A percentile compares a stretch with the other conserved stretches of the same genome.
These are phyloP conservation scores for Diplocarpon mali DNA, from an alignment of 2,329 filamentous ascomycete species.

Conservation along the genomic window DNA sequence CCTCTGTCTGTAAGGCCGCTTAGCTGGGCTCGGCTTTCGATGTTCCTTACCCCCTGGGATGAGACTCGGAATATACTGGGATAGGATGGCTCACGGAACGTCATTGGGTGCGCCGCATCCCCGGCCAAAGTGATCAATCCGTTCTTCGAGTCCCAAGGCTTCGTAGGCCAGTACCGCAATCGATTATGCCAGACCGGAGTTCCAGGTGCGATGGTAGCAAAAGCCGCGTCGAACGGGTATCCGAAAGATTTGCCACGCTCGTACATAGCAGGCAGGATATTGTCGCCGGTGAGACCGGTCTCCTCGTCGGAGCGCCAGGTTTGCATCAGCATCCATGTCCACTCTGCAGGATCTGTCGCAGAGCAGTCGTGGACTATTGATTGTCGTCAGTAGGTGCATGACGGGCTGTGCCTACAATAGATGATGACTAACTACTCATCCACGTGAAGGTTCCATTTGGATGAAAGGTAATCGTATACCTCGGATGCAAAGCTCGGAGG, in stretches of 20 bases:
- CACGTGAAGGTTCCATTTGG: slow-evolving; percentile 27
- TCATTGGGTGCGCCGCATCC: slow-evolving; percentile 49
- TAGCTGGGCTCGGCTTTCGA: neutral
- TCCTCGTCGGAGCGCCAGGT: slow-evolving; percentile 15
- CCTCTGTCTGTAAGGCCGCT: slow-evolving; percentile 27
- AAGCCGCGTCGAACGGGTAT: slow-evolving; percentile 21
- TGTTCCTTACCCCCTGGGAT: no score
- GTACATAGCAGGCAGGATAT: slow-evolving; percentile 8
- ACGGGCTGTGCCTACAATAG: neutral
- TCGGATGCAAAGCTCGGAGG: slow-evolving; percentile 41
- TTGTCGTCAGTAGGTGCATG: no score
- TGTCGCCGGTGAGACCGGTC: slow-evolving; percentile 9
- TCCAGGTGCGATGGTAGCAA: slow-evolving; percentile 20
- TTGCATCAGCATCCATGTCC: slow-evolving; percentile 20
- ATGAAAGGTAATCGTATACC: slow-evolving; percentile 37
- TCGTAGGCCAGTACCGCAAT: slow-evolving; percentile 26
- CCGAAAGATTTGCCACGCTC: slow-evolving; percentile 12
- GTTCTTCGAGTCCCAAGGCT: slow-evolving; percentile 32
- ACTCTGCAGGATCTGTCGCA: slow-evolving; percentile 14
- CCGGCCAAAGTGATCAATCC: slow-evolving; percentile 39
- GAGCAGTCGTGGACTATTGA: slow-evolving; percentile 29
- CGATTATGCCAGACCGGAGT: slow-evolving; percentile 10
- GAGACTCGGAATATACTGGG: no score
- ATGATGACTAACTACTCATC: slow-evolving; percentile 15
- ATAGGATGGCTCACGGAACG: slow-evolving; percentile 21